These are phyloP conservation scores for Fagopyrum homotropicum DNA, from an alignment of 148 eudicot genomes.

Conservation along the genomic window DNA sequence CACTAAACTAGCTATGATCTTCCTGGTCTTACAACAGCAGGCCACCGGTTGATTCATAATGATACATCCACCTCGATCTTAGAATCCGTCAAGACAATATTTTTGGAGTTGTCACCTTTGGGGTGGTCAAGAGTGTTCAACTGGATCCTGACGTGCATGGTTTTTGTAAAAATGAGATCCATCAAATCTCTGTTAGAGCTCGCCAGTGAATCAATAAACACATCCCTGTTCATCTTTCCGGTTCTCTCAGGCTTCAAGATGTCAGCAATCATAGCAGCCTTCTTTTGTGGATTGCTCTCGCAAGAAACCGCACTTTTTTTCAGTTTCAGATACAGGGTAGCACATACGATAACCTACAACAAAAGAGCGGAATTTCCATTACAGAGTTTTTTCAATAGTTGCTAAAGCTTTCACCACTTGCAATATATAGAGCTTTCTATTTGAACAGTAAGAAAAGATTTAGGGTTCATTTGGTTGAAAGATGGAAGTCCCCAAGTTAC, in stretches of 20 bases:
- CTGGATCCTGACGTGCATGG: conserved; percentile 54
- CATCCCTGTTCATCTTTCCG: conserved; percentile 27
- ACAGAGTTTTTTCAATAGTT: neutral
- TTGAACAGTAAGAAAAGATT: no score
- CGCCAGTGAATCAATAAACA: conserved; percentile 29
- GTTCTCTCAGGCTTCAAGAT: conserved; percentile 30
- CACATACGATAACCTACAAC: conserved; percentile 50
- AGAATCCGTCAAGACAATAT: conserved; percentile 56
- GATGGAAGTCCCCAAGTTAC: no score
- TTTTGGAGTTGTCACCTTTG: conserved; percentile 49
- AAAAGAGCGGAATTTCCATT: neutral
- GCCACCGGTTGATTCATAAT: conserved; percentile 20
- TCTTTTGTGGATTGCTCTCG: conserved; percentile 27
- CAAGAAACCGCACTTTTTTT: conserved; percentile 21
- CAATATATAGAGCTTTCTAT: neutral
- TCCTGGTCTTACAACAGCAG: neutral
- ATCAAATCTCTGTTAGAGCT: conserved; percentile 39
- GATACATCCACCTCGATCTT: conserved; percentile 53
- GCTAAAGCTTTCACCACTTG: neutral
- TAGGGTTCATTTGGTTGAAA: neutral
- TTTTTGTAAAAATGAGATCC: conserved; percentile 61
- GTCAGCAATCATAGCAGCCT: conserved; percentile 50
- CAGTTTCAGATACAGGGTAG: conserved; percentile 67
- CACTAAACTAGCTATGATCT: neutral
- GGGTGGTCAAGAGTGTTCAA: conserved; percentile 55